Base-by-base conservation (phyloP, 2,329 filamentous ascomycete genomes). In the Fusarium chlamydosporum region DNA sequence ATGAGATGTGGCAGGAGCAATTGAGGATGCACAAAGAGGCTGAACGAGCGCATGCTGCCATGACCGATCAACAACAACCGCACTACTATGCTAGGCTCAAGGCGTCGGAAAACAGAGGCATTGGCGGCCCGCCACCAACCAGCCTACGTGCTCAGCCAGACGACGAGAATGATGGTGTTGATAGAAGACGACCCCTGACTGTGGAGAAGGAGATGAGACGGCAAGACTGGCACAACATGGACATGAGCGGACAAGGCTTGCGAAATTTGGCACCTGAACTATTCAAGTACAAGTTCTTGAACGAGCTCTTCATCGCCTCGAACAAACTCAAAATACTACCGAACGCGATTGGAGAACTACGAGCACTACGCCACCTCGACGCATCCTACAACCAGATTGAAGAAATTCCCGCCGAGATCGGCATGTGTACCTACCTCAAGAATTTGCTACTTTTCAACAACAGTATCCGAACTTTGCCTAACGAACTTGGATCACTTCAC, bases 201-300 rank as follows among this genome's bases (percentile, higher is more conserved):
- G 84, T 92, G 56, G 88, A 92, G 63, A 87, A 87, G 74, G 84
- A 87, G 61, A 84, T 87, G 67, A 89, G 89, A 74, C 84, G 91
- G 68, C 92, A 97, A 79, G 91, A 94, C 75, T 98, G 96, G 96
- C 89, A 93, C 78, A 94, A 94, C 69, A 85, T 99, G 73, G 96
- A 99, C 79, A 91, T 98, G 78, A 96, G 94, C 73, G 96, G 96
- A n/a, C 96, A 98, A 82, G 95, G 95, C 20, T 84, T 99, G 48
- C 91, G 94, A 71, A 92, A 93, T 61, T 84, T 99, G 33, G 90
- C 94, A 1, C 82, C 88, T 10, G 88, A 91, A 43, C 84, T 99
- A 33, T 98, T 98, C 82, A 85, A 87, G 71, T 99, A 98, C 80
- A 86, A 86, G 43, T 98, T 99, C 79, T 84, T 99, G 58, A 92